Evolutionary conservation across 352 stramenopile species (phyloP).

Genomic region (Globisporangium camurandrum): DNA sequence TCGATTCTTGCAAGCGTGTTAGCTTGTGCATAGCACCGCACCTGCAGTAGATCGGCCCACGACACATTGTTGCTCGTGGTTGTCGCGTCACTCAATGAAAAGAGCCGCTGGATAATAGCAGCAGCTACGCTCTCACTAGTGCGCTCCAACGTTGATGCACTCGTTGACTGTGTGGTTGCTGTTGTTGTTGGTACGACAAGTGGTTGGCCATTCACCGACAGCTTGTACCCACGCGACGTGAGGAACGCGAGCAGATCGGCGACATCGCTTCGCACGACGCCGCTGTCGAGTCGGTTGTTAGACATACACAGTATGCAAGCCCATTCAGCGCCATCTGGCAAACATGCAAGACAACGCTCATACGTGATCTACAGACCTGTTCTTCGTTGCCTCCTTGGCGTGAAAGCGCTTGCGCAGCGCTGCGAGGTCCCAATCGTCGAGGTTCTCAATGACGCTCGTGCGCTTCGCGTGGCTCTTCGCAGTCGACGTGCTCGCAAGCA

Average conservation of each 20-base stretch:
- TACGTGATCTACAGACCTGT: constrained; percentile 18
- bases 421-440: constrained; percentile 48
- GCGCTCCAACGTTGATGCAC: neutral
- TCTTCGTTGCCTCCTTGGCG: constrained; percentile 29
- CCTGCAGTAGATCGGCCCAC: constrained; percentile 13
- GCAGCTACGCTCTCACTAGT: too few species aligned
- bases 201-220: neutral
- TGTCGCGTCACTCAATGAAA: too few species aligned
- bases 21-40: neutral
- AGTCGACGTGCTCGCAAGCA: constrained; percentile 7
- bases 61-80: constrained; percentile 4
- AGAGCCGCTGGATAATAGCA: too few species aligned
- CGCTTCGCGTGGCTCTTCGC: constrained; percentile 6
- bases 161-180: neutral
- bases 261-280: constrained; percentile 3
- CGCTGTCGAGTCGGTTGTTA: neutral
- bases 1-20: neutral
- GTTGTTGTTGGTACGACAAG: neutral
- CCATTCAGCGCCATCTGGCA: too few species aligned
- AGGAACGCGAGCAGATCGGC: constrained; percentile 4
- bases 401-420: constrained; percentile 45
- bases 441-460: constrained; percentile 5
- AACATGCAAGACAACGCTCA: neutral
- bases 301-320: neutral
- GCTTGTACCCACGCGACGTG: constrained; percentile 1